Evolutionary conservation across 495 filamentous ascomycete species (phyloP).

Genomic region (Tuber magnatum): DNA sequence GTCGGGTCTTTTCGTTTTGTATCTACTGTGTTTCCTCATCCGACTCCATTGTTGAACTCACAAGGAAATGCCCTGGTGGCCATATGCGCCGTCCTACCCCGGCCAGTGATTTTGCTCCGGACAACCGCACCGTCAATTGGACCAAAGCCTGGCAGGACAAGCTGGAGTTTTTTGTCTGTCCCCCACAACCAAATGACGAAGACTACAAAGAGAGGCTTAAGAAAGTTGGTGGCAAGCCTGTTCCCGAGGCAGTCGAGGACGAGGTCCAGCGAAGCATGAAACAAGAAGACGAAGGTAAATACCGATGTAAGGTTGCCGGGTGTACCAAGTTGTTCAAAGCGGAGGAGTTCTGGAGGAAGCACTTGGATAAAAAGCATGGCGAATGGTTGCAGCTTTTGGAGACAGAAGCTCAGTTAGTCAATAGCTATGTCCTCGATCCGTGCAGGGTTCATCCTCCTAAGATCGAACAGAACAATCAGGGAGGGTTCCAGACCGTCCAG

Average conservation of each 20-base stretch:
- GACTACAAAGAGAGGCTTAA: slow-evolving; percentile 53
- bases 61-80: slow-evolving; percentile 89
- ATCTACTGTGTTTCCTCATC: slow-evolving; percentile 99
- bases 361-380: slow-evolving; percentile 87
- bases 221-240: slow-evolving; percentile 82
- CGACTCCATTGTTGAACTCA: slow-evolving; percentile 92
- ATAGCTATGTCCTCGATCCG: slow-evolving; percentile 89
- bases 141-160: slow-evolving; percentile 99
- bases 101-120: slow-evolving; percentile 75
- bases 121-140: slow-evolving; percentile 95
- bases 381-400: slow-evolving; percentile 79
- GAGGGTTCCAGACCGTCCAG: slow-evolving; percentile 36
- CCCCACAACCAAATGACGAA: slow-evolving; percentile 59
- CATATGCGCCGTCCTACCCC: slow-evolving; percentile 83
- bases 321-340: slow-evolving; percentile 98
- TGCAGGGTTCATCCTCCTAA: slow-evolving; percentile 91
- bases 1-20: slow-evolving; percentile 95
- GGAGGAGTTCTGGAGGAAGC: slow-evolving; percentile 92
- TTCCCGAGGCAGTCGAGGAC: slow-evolving; percentile 77
- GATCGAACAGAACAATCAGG: slow-evolving; percentile 91
- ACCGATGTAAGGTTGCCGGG: slow-evolving; percentile 88
- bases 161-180: slow-evolving; percentile 53
- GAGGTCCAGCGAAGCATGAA: slow-evolving; percentile 83
- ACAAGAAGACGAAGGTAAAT: slow-evolving; percentile 95
- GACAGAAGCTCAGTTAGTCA: slow-evolving; percentile 82